Conservation (phyloP, 2,329 filamentous ascomycete species). For the Torrubiella hemipterigena region DNA sequence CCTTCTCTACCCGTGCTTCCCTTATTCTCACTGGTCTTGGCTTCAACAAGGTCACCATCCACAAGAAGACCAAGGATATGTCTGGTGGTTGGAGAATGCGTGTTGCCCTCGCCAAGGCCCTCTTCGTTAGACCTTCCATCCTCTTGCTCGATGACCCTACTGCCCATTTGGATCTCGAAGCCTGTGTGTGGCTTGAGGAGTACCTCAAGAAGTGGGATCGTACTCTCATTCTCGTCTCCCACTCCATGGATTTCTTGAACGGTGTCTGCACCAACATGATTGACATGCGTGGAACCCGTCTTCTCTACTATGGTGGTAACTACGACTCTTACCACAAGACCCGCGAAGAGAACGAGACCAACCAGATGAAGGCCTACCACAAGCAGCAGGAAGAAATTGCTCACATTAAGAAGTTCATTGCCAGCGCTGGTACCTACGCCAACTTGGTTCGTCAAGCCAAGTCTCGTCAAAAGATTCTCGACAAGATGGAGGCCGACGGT, state of each 20-base stretch:
- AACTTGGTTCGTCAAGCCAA: slow-evolving; percentile 98
- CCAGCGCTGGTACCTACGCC: slow-evolving; percentile 97
- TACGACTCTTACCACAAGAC: slow-evolving; percentile 98
- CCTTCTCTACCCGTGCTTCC: slow-evolving; percentile 89
- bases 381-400: slow-evolving; percentile 99
- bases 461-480: slow-evolving; percentile 97
- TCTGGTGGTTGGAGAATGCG: slow-evolving; percentile 99
- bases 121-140: slow-evolving; percentile 95
- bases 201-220: slow-evolving; percentile 99
- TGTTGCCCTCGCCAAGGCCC: slow-evolving; percentile 90
- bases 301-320: slow-evolving; percentile 99
- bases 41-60: slow-evolving; percentile 95
- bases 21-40: slow-evolving; percentile 96
- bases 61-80: slow-evolving; percentile 99
- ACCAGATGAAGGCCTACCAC: slow-evolving; percentile 97
- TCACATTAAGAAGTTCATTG: slow-evolving; percentile 99
- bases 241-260: slow-evolving; percentile 98
- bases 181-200: slow-evolving; percentile 99
- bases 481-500: slow-evolving; percentile 99
- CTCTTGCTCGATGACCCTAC: slow-evolving; percentile 96
- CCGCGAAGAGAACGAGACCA: slow-evolving; percentile 82
- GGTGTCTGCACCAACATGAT: slow-evolving; percentile 98
- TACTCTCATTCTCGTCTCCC: slow-evolving; percentile 90
- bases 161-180: slow-evolving; percentile 97
- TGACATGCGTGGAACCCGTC: slow-evolving; percentile 82